Conservation (phyloP, 306 rosid species). For the Canavalia gladiata region DNA sequence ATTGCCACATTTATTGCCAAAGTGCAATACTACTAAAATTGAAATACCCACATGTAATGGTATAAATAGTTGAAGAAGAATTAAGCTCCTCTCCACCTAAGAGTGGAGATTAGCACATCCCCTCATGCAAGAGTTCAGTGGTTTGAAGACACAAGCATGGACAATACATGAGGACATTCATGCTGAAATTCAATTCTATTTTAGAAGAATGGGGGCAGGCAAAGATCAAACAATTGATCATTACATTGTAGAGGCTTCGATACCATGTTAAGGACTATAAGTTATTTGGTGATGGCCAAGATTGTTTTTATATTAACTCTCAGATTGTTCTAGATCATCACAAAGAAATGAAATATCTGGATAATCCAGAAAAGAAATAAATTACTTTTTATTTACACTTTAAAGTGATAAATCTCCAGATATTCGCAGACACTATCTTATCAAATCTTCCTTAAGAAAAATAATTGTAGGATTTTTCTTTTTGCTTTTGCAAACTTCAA, state of each 20-base stretch:
- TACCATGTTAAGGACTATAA: neutral
- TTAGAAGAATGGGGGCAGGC: neutral
- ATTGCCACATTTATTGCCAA: neutral
- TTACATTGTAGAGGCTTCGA: neutral
- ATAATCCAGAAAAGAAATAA: neutral
- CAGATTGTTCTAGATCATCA: neutral
- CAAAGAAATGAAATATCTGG: neutral
- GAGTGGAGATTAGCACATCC: neutral
- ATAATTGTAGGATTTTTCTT: neutral
- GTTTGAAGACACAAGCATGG: neutral
- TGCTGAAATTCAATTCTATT: neutral
- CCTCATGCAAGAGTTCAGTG: neutral
- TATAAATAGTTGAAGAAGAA: neutral
- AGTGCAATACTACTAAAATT: neutral
- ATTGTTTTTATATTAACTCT: neutral
- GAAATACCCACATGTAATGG: no score
- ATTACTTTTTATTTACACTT: neutral
- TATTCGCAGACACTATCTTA: neutral
- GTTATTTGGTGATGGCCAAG: neutral
- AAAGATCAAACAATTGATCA: neutral
- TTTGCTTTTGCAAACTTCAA: slow-evolving; percentile 4
- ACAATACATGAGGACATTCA: neutral
- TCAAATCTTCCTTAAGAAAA: neutral
- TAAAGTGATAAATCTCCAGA: neutral
- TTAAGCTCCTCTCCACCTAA: neutral